phyloP scores from a whole-genome alignment of 2,329 filamentous ascomycete species.

The Paraconiothyrium brasiliense region DNA sequence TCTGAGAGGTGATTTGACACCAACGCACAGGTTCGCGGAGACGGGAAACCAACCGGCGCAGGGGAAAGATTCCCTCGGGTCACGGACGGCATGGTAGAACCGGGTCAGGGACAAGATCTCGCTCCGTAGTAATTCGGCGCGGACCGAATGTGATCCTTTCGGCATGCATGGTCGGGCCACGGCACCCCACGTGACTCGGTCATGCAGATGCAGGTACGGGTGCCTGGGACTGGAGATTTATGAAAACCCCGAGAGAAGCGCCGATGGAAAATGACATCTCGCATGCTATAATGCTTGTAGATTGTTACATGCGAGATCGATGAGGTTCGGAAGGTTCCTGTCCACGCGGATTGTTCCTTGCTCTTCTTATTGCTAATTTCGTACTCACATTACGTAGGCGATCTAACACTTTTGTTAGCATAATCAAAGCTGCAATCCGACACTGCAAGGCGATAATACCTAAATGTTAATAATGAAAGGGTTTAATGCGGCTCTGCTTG shows the following conservation, averaged over 20 bases:
- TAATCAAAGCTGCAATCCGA: not conserved
- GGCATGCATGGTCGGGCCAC: not conserved
- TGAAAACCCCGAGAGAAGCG: not conserved
- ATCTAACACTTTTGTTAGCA: not conserved
- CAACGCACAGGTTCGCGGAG: conserved; percentile 2
- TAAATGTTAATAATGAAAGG: not conserved
- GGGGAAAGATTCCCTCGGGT: not conserved
- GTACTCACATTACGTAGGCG: not conserved
- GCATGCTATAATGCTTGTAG: no score
- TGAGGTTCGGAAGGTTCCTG: not conserved
- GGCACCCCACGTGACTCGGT: not conserved
- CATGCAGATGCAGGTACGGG: not conserved
- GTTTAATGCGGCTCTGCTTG: conserved; percentile 15
- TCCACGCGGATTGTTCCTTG: not conserved
- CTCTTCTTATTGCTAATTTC: not conserved
- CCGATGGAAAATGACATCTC: not conserved
- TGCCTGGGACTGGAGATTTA: not conserved
- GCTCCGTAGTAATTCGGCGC: conserved; percentile 13
- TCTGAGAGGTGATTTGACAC: not conserved
- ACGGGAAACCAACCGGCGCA: conserved; percentile 2
- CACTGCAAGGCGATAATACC: not conserved
- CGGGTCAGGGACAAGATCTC: conserved; percentile 1
- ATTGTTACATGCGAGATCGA: not conserved
- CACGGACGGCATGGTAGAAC: not conserved
- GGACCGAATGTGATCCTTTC: conserved; percentile 11